Percentiles rank a stretch among this genome's conserved stretches.
phyloP scores from a whole-genome alignment of 2,329 filamentous ascomycete genomes.

The Cladosporium phlei region DNA sequence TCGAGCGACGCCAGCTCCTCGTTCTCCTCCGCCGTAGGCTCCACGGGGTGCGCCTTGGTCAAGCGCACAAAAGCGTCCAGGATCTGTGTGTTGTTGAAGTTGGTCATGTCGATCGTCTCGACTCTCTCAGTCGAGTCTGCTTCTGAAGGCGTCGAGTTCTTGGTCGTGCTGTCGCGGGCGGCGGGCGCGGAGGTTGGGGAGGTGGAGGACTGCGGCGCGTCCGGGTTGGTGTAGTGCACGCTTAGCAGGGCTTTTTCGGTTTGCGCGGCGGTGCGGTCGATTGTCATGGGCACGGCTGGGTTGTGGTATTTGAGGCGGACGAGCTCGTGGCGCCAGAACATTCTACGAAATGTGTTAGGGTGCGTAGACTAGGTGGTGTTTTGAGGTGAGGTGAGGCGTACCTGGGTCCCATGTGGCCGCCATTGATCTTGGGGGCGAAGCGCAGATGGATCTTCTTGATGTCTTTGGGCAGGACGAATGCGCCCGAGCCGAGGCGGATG shows the following conservation, averaged over 20 bases:
- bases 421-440: constrained; percentile 58
- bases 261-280: constrained; percentile 62
- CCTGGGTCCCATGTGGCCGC: constrained; percentile 70
- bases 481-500: constrained; percentile 76
- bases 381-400: constrained; percentile 38
- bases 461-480: constrained; percentile 71
- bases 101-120: constrained; percentile 54
- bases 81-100: constrained; percentile 58
- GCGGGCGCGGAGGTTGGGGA: constrained; percentile 25
- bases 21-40: constrained; percentile 56
- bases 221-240: constrained; percentile 52
- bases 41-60: constrained; percentile 56
- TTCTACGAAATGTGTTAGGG: constrained; percentile 48
- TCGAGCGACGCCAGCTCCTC: constrained; percentile 55
- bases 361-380: neutral
- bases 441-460: constrained; percentile 71
- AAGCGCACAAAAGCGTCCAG: constrained; percentile 57
- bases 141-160: constrained; percentile 31
- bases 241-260: constrained; percentile 57
- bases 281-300: constrained; percentile 74
- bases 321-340: constrained; percentile 82
- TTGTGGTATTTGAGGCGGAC: constrained; percentile 93
- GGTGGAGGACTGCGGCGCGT: constrained; percentile 24
- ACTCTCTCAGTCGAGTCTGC: constrained; percentile 30
- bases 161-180: constrained; percentile 25